Base-by-base conservation (phyloP, 306 rosid genomes). In the Cicer bijugum region DNA sequence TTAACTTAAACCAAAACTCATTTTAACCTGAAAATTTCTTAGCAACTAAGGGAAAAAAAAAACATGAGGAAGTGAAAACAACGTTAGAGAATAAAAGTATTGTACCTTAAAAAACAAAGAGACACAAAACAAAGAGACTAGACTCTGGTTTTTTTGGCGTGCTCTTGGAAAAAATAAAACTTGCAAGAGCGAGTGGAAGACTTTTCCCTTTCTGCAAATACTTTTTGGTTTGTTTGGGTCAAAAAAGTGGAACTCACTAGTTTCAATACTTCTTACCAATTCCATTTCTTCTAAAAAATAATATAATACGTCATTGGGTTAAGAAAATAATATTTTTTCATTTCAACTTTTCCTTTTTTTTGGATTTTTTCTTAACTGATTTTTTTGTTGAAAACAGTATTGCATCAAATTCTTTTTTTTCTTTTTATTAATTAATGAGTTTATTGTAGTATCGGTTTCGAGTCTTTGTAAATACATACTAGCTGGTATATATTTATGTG, bases 241-340 rank as follows among this genome's bases (percentile, higher is more conserved):
- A 90, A 90, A 83, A 89, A 80, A 78, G 76, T 60, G 83, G 89
- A 74, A 72, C 86, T 88, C 82, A 85, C 83, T 70, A 56, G 71
- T 87, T 9, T 42, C 81, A 28, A 28, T 79, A 43, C 57, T 12
- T 19, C 57, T 47, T 82, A 79, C 75, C 60, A 63, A 76, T 82
- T 76, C 69, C 76, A 58, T 58, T 58, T 58, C 16, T 7, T 53
- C 12, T 62, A 23, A 60, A 53, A 28, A 28, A 28, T 28, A 3
- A 3, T 28, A 28, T 28, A 28, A 0, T 28, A 28, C 3, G 33
- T 28, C 33, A 28, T 28, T 28, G 33, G 33, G 3, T 28, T 28
- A 2, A 4, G 4, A 28, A 28, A 28, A 28, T 28, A 28, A 28
- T 28, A 28, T 28, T 3, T 28, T 28, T 28, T 28, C 4, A 28